A percentile compares a stretch with the other conserved stretches of the same genome.
Evolutionary conservation across 179 eudicot species (phyloP).

Genomic region (Nepenthes alata): DNA sequence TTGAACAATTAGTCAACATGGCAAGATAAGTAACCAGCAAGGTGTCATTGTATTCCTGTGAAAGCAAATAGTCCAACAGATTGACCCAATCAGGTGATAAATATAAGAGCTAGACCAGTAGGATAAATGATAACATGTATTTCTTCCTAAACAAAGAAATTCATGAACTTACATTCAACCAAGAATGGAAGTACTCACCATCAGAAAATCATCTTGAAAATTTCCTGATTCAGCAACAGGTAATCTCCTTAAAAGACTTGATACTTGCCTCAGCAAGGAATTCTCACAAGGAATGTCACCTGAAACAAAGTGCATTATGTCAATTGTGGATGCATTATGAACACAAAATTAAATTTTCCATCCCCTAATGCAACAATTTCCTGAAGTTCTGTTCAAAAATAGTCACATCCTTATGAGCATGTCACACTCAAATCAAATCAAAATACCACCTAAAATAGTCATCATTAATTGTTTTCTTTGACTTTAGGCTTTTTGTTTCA

Average conservation of each 20-base stretch:
- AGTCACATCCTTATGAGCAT: too few relatives aligned
- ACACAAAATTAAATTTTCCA: neutral
- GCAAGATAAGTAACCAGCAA: constrained; percentile 77
- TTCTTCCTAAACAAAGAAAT: neutral
- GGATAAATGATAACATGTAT: neutral
- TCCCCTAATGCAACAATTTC: neutral
- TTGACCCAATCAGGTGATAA: neutral
- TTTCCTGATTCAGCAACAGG: constrained; percentile 86
- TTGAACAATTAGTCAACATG: constrained; percentile 88
- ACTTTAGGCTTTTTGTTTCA: too few relatives aligned
- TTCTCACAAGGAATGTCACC: constrained; percentile 86
- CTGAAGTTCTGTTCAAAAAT: too few relatives aligned
- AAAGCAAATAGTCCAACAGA: constrained; percentile 2
- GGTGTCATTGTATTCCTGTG: constrained; percentile 93
- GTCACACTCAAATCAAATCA: too few relatives aligned
- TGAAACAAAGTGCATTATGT: constrained; percentile 13
- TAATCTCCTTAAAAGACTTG: constrained; percentile 86
- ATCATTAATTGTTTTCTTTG: too few relatives aligned
- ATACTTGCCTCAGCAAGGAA: constrained; percentile 91
- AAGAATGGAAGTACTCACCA: constrained; percentile 37
- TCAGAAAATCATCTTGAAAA: constrained; percentile 93
- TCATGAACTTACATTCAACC: neutral
- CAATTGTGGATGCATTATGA: neutral
- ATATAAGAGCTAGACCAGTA: neutral
- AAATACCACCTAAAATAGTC: too few relatives aligned